Evolutionary conservation across 352 stramenopile genomes (phyloP), one percentile per base, ranked within the genome.

Genomic region (Halophytophthora polymorphica): DNA sequence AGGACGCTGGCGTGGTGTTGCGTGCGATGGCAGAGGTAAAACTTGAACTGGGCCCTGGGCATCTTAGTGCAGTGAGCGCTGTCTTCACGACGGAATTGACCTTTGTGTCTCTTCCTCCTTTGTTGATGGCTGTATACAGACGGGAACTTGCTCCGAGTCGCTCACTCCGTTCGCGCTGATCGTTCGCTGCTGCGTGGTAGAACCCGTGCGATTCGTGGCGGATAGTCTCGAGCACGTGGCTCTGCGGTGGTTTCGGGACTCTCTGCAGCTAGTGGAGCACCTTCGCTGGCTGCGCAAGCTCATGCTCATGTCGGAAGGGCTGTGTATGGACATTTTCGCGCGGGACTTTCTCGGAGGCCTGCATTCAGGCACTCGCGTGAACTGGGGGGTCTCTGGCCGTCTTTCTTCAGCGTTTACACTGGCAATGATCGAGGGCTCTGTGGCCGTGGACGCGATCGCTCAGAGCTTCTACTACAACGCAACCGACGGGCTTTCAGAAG

Each of bases 281-380:
- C 54, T 88, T 11, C 39, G 61, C 22, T 88, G 78, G 78, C 48
- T 90, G 15, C 72, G 73, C 15, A 82, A 69, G 15, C 58, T 92
- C 17, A 71, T 83, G 69, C 64, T 90, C 15, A 90, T 90, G 78
- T 73, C 68, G 17, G 78, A 88, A 62, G 78, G 78, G 2, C 57
- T 89, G 7, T 88, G 76, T 34, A 86, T 88, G 64, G 66, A 82
- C 40, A 85, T 88, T 22, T 86, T 92, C 22, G 64, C 66, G 18
- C 77, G 73, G 1, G 78, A 92, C 45, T 61, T 92, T 1, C 53
- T 84, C 23, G 38, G 37, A 12, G 64, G 71, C 23, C 50, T 88
- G 23, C 57, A 55, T n/a, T 80, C 73, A 3, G n/a, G 56, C 19
- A 64, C 60, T 47, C 73, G 77, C 8, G 57, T 74, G 2, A 68